Base-by-base conservation (phyloP, 2,329 filamentous ascomycete species). In the Exophiala sp. region DNA sequence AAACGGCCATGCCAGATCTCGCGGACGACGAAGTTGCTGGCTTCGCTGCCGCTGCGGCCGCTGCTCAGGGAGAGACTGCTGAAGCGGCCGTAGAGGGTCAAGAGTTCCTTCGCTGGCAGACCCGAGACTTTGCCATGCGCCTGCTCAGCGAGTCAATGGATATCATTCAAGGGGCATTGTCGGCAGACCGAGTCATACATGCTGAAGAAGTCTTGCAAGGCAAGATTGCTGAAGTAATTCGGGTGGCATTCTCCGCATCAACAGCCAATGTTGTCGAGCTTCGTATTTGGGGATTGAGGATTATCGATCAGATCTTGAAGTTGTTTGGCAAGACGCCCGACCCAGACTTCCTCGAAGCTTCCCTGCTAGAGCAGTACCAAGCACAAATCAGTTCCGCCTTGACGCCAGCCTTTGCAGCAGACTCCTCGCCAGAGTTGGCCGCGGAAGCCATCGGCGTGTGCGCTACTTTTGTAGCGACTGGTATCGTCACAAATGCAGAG, bases 391-490 rank as follows among this genome's bases (percentile, higher is more conserved):
- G 91, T 65, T 97, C 94, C 14, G 94, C 94, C 0, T 78, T 99
- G 57, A 99, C 95, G 0, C 94, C 94, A 3, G 95, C 94, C 0
- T 99, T 99, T 72, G 91, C 94, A 1, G 87, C 86, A 3, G 94
- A 99, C 69, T 99, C 94, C 0, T 96, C 92, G 0, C 91, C 95
- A 0, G 94, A 99, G 69, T 78, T 99, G 12, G 95, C 94, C 6
- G 91, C 94, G 0, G 92, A 96, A 68, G 94, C 95, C 12, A 89
- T 99, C 60, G 95, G 95, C 65, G 94, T 99, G 5, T 99, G 94
- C 66, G 94, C 92, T n/a, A 91, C 89, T 1, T 99, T 99, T 71
- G 95, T 99, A 65, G 88, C 92, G 0, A 96, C 92, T 0, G 94
- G 94, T 11, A 97, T 99, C 51, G 94, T 99, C 7, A 96, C 91